phyloP scores from a whole-genome alignment of 1,284 basidiomycete species.

The Apiotrichum sp. region DNA sequence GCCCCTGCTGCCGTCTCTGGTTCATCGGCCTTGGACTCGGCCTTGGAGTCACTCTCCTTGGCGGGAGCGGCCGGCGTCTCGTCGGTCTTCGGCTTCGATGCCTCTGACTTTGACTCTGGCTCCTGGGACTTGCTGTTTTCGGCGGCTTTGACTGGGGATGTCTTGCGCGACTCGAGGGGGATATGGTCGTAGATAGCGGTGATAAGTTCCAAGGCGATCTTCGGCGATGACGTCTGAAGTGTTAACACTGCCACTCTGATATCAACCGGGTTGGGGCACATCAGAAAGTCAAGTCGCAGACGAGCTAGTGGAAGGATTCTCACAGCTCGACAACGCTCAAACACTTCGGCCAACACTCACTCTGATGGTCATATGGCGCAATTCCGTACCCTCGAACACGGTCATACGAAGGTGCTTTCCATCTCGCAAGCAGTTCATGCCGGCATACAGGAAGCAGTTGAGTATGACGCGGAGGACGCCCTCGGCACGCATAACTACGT shows the following conservation, averaged over 20 bases:
- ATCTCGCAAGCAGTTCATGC: conserved; percentile 68
- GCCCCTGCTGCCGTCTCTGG: too few species aligned
- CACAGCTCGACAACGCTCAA: too few species aligned
- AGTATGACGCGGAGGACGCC: conserved; percentile 78
- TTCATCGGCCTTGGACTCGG: too few species aligned
- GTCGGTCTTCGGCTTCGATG: background rate
- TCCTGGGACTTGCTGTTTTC: background rate
- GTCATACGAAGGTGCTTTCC: conserved; percentile 76
- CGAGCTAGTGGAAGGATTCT: too few species aligned
- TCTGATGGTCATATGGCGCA: conserved; percentile 68
- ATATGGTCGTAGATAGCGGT: conserved; percentile 36
- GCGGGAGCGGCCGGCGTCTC: background rate
- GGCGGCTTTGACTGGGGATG: background rate
- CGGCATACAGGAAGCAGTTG: conserved; percentile 77
- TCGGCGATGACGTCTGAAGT: conserved; percentile 55
- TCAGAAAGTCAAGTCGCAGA: too few species aligned
- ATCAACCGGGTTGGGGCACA: too few species aligned
- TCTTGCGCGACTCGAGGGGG: conserved; percentile 26
- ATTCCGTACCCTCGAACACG: conserved; percentile 60
- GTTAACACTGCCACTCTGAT: too few species aligned
- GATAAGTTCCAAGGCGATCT: conserved; percentile 51
- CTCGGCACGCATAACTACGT: conserved; percentile 86
- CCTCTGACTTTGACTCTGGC: background rate
- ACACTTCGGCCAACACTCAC: conserved; percentile 49
- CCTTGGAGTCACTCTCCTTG: too few species aligned